Evolutionary conservation across 2,329 filamentous ascomycete species (phyloP), one percentile per base, ranked within the genome.

Genomic region (Monosporascus sp.): DNA sequence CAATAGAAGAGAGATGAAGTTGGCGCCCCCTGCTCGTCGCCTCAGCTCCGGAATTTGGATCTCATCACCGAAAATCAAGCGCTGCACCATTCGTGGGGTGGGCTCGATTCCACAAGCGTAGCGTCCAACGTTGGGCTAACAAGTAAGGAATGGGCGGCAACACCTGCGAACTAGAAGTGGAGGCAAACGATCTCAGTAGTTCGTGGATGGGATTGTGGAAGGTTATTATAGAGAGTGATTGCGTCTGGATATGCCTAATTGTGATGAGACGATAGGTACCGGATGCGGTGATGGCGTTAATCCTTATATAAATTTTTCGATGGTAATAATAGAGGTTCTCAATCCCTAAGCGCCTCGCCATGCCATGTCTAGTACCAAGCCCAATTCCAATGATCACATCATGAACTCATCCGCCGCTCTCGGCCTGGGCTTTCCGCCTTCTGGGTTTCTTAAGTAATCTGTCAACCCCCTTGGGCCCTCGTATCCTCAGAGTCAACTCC

Each of bases 401-500:
- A 49, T 43, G 38, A 27, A 14, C 20, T 26, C 37, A 49, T 58
- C 47, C 52, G 44, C 54, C 49, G 49, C 11, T 43, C 48, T 22
- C 50, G 20, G 50, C 52, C 58, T 70, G 70, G 16, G 56, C 52
- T 53, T 64, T 70, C 31, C 64, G 62, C 43, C 60, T 68, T 38
- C 69, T 65, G 53, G 69, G 74, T 61, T 72, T 74, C 67, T 83
- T 89, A 60, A 91, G 76, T 26, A 96, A 63, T 59, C 84, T 84
- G 41, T 85, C 80, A 1, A 92, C 73, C 59, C 91, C 87, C 53
- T 87, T 87, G 52, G 78, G 70, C 1, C 87, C 91, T 24, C 89
- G 80, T 37, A 82, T 75, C 35, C 93, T 80, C 48, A 96, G 72
- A 49, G 81, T 94, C 61, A 96, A 71, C 66, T 96, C 92, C 65